A percentile compares a stretch with the other conserved stretches of the same genome.
phyloP scores from a whole-genome alignment of 352 stramenopile genomes.

The Aphanomyces invadans region DNA sequence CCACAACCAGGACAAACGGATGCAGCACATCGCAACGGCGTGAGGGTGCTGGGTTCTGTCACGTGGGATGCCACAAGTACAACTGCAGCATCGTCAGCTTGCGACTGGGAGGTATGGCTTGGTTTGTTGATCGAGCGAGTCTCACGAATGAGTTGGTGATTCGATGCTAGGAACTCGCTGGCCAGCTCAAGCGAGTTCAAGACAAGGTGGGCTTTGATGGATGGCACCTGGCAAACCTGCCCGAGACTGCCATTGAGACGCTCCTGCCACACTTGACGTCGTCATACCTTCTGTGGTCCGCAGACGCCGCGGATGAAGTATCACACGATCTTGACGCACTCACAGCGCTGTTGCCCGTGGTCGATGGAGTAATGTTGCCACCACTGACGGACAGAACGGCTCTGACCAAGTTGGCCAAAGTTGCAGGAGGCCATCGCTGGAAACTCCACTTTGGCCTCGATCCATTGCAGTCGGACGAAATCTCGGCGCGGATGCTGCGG shows the following conservation, averaged over 20 bases:
- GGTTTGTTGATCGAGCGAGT: too few relatives aligned
- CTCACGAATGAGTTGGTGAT: too few relatives aligned
- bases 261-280: background rate
- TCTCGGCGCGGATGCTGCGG: background rate
- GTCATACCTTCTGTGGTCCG: background rate
- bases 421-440: background rate
- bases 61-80: conserved; percentile 1
- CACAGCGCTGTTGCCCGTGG: background rate
- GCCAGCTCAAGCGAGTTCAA: background rate
- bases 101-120: background rate
- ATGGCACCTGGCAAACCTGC: background rate
- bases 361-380: background rate
- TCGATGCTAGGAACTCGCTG: too few relatives aligned
- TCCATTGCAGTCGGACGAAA: background rate
- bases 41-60: background rate
- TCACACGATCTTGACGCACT: background rate
- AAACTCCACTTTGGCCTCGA: background rate
- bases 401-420: background rate
- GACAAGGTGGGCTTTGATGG: background rate
- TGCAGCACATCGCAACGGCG: conserved; percentile 21
- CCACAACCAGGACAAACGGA: background rate
- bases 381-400: background rate
- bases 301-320: background rate
- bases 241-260: background rate
- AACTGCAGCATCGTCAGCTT: too few relatives aligned